Conservation (phyloP, 331 rosid genomes). For the Phaseolus coccineus region DNA sequence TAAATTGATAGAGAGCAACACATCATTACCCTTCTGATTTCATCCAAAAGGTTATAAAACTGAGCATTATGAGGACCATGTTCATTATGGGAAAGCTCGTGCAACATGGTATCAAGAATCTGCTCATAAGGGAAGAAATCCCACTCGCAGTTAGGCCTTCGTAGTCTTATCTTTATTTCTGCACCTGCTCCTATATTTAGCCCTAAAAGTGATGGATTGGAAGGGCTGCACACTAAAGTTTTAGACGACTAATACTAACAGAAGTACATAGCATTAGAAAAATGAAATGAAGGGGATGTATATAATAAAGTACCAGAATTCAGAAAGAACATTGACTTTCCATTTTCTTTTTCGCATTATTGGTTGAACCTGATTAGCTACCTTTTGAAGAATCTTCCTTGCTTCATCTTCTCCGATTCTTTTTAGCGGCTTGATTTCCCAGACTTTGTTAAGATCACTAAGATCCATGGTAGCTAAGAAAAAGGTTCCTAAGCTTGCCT, state of each 20-base stretch:
- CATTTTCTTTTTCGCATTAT: constrained; percentile 64
- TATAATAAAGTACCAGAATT: constrained; percentile 54
- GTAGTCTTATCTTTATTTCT: constrained; percentile 62
- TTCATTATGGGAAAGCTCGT: constrained; percentile 71
- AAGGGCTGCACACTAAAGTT: constrained; percentile 57
- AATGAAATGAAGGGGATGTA: constrained; percentile 11
- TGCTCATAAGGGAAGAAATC: constrained; percentile 70
- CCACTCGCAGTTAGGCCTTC: constrained; percentile 64
- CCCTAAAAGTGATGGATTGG: constrained; percentile 65
- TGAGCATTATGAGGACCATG: constrained; percentile 66
- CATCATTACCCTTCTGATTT: constrained; percentile 62
- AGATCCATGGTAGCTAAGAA: constrained; percentile 52
- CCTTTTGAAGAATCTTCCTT: constrained; percentile 54
- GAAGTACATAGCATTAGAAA: background rate
- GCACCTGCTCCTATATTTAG: constrained; percentile 67
- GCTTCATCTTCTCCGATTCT: constrained; percentile 71
- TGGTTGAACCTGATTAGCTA: constrained; percentile 68
- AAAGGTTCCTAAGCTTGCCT: constrained; percentile 11
- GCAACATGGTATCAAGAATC: constrained; percentile 71
- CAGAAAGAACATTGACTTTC: constrained; percentile 69
- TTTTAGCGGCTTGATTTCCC: constrained; percentile 63
- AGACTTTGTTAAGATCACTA: constrained; percentile 66
- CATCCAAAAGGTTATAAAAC: constrained; percentile 66
- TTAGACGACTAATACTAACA: constrained; percentile 21
- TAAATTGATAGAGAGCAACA: background rate